Conservation (phyloP, 805 yeast species). For the Yarrowia yakushimensis region DNA sequence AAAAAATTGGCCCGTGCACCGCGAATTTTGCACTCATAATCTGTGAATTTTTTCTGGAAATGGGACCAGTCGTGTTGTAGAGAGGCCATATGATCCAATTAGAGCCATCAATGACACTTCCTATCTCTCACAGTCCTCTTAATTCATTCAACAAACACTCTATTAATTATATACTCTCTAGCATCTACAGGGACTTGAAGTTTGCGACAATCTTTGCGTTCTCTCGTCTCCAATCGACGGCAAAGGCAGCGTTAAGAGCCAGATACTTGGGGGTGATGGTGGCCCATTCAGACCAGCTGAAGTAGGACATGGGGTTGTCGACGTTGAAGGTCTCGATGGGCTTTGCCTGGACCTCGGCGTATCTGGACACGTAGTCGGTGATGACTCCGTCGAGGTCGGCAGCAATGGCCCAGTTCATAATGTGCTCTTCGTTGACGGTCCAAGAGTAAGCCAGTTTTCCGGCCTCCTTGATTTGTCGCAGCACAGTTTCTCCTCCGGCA, state of each 20-base stretch:
- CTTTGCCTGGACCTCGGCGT: background rate
- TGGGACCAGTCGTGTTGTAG: too few relatives aligned
- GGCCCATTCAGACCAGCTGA: constrained; percentile 15
- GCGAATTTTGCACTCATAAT: background rate
- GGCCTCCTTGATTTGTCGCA: constrained; percentile 37
- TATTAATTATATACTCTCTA: background rate
- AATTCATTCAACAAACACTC: too few relatives aligned
- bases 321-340: constrained; percentile 20
- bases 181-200: background rate
- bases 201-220: constrained; percentile 3
- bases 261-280: constrained; percentile 4
- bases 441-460: constrained; percentile 46
- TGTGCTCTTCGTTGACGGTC: constrained; percentile 48
- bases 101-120: too few relatives aligned
- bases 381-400: constrained; percentile 42
- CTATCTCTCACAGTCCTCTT: too few relatives aligned
- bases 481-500: constrained; percentile 38
- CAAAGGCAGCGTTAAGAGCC: background rate
- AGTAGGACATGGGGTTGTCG: constrained; percentile 21
- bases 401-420: constrained; percentile 41
- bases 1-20: background rate
- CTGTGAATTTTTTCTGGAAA: background rate
- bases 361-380: constrained; percentile 38
- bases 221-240: constrained; percentile 11
- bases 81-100: too few relatives aligned